A percentile compares a stretch with the other conserved stretches of the same genome.
Evolutionary conservation across 371 early-diverging fungal species (phyloP).

Genomic region (Mucor sp.): DNA sequence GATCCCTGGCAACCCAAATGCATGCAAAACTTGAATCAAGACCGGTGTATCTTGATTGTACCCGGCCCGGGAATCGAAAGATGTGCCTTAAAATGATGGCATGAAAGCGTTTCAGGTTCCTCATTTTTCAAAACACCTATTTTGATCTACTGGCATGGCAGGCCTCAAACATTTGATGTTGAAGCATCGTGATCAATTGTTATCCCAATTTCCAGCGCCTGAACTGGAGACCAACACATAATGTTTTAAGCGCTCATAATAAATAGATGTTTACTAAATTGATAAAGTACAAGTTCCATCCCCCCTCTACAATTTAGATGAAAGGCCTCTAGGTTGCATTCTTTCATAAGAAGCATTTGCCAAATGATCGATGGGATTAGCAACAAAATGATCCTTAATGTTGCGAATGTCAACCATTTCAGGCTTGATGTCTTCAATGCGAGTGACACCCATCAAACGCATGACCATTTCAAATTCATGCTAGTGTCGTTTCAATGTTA

Average conservation of each 20-base stretch:
- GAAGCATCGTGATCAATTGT: too few relatives aligned
- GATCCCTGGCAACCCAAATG: conserved; percentile 1
- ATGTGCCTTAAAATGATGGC: background rate
- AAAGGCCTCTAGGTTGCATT: conserved; percentile 38
- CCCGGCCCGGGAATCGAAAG: background rate
- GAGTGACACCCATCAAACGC: conserved; percentile 73
- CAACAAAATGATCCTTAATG: conserved; percentile 49
- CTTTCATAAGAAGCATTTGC: conserved; percentile 41
- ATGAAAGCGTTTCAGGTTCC: too few relatives aligned
- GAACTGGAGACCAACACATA: too few relatives aligned
- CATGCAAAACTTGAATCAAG: background rate
- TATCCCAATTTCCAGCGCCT: too few relatives aligned
- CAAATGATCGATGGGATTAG: conserved; percentile 46
- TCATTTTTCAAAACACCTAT: too few relatives aligned
- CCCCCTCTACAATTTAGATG: conserved; percentile 36
- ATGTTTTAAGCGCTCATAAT: too few relatives aligned
- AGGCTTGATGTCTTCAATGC: conserved; percentile 60
- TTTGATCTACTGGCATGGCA: too few relatives aligned
- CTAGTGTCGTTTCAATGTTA: conserved; percentile 19
- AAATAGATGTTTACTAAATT: background rate
- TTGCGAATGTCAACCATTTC: conserved; percentile 61
- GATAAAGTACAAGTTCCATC: background rate
- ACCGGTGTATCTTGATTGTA: background rate
- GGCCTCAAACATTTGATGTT: too few relatives aligned
- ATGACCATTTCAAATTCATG: conserved; percentile 77